Percentiles rank a stretch among this genome's conserved stretches.
phyloP scores from a whole-genome alignment of 2,329 filamentous ascomycete genomes.

The Mycosphaerelloides madeirae region DNA sequence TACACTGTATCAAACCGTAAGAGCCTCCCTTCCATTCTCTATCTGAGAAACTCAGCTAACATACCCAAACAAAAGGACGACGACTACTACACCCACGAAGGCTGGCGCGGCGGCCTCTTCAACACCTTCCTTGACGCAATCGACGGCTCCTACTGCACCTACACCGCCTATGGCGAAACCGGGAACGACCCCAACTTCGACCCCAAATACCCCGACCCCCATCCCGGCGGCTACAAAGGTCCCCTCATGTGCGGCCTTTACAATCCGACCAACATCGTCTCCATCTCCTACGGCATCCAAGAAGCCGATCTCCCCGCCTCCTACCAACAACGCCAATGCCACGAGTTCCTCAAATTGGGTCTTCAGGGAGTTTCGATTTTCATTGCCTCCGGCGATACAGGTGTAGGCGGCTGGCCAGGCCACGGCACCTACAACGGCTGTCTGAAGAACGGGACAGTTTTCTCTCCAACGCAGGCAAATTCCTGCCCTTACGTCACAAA shows the following conservation, averaged over 20 bases:
- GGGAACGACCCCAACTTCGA: conserved; percentile 12
- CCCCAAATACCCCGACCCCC: conserved; percentile 22
- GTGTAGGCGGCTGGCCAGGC: conserved; percentile 40
- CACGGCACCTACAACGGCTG: conserved; percentile 22
- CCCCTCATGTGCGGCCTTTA: conserved; percentile 18
- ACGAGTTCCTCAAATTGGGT: conserved; percentile 58
- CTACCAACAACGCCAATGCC: conserved; percentile 58
- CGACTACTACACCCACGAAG: conserved; percentile 13
- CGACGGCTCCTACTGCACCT: conserved; percentile 18
- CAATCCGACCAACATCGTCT: conserved; percentile 47
- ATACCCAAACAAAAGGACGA: too few species aligned
- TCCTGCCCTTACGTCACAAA: conserved; percentile 48
- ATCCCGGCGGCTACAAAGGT: conserved; percentile 11
- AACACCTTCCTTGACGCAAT: conserved; percentile 18
- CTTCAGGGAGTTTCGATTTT: conserved; percentile 58
- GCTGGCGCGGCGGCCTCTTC: conserved; percentile 8
- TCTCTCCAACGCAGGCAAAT: conserved; percentile 42
- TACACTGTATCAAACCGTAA: conserved; percentile 18
- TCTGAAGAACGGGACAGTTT: conserved; percentile 38
- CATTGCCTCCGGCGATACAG: conserved; percentile 58
- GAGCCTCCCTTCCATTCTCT: too few species aligned
- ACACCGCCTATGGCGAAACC: conserved; percentile 10
- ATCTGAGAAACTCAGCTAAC: too few species aligned
- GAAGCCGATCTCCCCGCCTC: conserved; percentile 56
- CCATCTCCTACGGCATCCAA: conserved; percentile 60